Percentiles rank a stretch among this genome's conserved stretches.
Conservation (phyloP, 208 protist species). For the Lotmaria passim region DNA sequence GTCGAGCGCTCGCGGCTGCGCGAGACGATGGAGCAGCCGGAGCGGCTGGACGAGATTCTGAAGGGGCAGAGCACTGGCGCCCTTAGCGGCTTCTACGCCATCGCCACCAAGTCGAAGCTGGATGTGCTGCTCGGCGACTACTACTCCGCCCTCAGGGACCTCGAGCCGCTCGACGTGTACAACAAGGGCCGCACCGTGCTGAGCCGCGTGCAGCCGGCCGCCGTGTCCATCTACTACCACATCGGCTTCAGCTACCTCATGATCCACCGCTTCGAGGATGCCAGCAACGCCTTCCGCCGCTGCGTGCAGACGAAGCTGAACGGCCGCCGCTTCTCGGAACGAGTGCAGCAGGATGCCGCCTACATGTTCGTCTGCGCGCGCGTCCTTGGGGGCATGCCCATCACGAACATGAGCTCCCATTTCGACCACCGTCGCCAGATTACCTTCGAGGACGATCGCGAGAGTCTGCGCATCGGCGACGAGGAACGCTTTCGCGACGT, state of each 20-base stretch:
- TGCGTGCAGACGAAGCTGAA: conserved; percentile 70
- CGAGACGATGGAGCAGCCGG: conserved; percentile 51
- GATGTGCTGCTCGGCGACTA: conserved; percentile 90
- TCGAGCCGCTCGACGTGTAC: conserved; percentile 79
- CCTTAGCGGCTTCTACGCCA: conserved; percentile 86
- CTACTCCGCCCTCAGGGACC: conserved; percentile 69
- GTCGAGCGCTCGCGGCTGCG: conserved; percentile 61
- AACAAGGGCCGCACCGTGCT: conserved; percentile 67
- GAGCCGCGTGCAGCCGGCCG: conserved; percentile 65
- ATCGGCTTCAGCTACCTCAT: conserved; percentile 93
- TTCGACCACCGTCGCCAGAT: conserved; percentile 57
- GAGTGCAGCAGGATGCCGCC: conserved; percentile 79
- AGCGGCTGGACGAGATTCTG: conserved; percentile 52
- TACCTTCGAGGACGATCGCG: conserved; percentile 87
- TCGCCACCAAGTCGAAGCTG: conserved; percentile 79
- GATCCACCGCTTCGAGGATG: conserved; percentile 90
- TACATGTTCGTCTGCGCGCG: conserved; percentile 86
- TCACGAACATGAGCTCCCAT: conserved; percentile 69
- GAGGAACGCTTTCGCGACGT: conserved; percentile 92
- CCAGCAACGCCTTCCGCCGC: conserved; percentile 79
- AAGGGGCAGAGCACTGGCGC: conserved; percentile 39
- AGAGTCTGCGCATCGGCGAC: conserved; percentile 76
- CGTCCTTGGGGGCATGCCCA: conserved; percentile 82
- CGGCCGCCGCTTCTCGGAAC: conserved; percentile 84
- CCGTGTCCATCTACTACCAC: conserved; percentile 85